These are phyloP conservation scores for Wickerhamiella occidentalis DNA, from an alignment of 805 yeast species.

Conservation along the genomic window DNA sequence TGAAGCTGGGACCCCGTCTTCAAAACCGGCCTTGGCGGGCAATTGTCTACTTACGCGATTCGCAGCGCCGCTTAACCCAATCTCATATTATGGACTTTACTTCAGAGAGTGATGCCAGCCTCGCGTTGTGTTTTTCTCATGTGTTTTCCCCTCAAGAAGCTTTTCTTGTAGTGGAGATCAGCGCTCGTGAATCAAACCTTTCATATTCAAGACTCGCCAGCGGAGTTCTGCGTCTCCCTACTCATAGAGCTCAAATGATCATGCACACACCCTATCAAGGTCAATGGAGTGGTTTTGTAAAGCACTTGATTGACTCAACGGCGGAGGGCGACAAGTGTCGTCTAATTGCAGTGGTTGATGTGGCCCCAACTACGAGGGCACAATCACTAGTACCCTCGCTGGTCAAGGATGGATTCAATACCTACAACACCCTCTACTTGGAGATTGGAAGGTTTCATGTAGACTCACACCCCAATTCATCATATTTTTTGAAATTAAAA, in stretches of 20 bases:
- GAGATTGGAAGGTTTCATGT: not conserved
- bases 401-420: not conserved
- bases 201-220: not conserved
- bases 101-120: not conserved
- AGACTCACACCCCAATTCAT: not conserved
- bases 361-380: not conserved
- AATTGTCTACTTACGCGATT: not conserved
- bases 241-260: not conserved
- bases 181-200: not conserved
- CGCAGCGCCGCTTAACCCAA: not conserved
- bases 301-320: not conserved
- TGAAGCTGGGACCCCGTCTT: not conserved
- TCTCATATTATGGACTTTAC: not conserved
- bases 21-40: slow-evolving; percentile 1
- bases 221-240: not conserved
- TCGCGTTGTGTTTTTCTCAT: not conserved
- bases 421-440: not conserved
- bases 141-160: not conserved
- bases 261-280: not conserved
- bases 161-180: not conserved
- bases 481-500: not conserved
- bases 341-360: not conserved
- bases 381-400: not conserved
- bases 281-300: not conserved
- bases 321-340: not conserved